These are phyloP conservation scores for Batkoa obscura DNA, from an alignment of 371 early-diverging fungal genomes.

Conservation along the genomic window DNA sequence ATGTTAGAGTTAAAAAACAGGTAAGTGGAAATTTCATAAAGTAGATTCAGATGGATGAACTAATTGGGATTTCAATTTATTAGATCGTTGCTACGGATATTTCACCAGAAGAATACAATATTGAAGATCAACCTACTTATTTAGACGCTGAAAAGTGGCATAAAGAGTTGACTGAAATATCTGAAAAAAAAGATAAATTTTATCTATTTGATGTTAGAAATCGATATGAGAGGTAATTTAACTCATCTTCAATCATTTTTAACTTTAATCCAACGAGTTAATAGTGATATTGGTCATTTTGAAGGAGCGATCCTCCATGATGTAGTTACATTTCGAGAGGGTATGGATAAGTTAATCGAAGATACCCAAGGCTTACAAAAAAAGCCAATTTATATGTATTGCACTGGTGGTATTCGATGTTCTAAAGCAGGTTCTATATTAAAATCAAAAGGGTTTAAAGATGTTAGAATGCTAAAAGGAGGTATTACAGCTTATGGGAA, in stretches of 20 bases:
- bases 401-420: slow-evolving; percentile 67
- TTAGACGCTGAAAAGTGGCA: slow-evolving; percentile 46
- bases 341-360: slow-evolving; percentile 21
- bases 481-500: slow-evolving; percentile 61
- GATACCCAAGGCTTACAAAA: slow-evolving; percentile 24
- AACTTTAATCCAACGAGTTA: not conserved
- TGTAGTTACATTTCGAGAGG: slow-evolving; percentile 54
- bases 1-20: slow-evolving; percentile 35
- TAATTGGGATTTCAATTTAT: not conserved
- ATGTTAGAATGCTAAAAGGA: slow-evolving; percentile 48
- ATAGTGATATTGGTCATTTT: slow-evolving; percentile 43
- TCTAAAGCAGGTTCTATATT: slow-evolving; percentile 52
- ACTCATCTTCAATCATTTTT: not conserved
- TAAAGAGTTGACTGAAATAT: slow-evolving; percentile 19
- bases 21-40: slow-evolving; percentile 12
- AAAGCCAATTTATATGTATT: slow-evolving; percentile 57
- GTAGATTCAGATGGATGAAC: not conserved
- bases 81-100: slow-evolving; percentile 32
- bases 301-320: slow-evolving; percentile 40
- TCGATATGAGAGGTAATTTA: slow-evolving; percentile 42
- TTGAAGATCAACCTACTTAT: slow-evolving; percentile 37
- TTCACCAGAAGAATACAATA: slow-evolving; percentile 24
- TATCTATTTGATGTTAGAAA: slow-evolving; percentile 60
- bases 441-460: slow-evolving; percentile 38
- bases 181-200: slow-evolving; percentile 10